Percentiles rank a stretch among this genome's conserved stretches.
Evolutionary conservation across 768 basidiomycete species (phyloP).

Genomic region (Suillus lakei): DNA sequence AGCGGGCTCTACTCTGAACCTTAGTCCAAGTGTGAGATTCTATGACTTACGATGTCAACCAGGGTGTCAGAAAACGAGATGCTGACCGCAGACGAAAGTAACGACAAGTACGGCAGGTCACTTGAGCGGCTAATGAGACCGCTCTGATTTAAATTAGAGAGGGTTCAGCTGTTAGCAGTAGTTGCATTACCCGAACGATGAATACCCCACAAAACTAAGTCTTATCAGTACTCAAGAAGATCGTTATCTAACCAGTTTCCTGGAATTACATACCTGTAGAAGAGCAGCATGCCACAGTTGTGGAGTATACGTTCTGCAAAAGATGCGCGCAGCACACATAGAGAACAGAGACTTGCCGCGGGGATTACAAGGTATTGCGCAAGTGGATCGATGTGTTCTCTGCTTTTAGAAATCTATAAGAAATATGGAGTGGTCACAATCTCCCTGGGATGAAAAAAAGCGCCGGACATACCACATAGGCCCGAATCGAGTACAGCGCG

Average conservation of each 20-base stretch:
- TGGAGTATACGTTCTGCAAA: slow-evolving; percentile 23
- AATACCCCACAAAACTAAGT: slow-evolving; percentile 33
- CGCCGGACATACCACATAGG: slow-evolving; percentile 24
- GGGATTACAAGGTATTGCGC: slow-evolving; percentile 30
- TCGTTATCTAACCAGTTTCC: not conserved
- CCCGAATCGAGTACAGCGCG: slow-evolving; percentile 18
- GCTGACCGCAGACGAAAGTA: slow-evolving; percentile 25
- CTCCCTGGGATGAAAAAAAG: slow-evolving; percentile 4
- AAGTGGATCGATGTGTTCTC: slow-evolving; percentile 24
- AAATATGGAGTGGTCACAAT: slow-evolving; percentile 3
- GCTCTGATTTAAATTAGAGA: slow-evolving; percentile 11
- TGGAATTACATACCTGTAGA: slow-evolving; percentile 35
- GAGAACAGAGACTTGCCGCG: slow-evolving; percentile 23
- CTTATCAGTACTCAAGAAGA: not conserved
- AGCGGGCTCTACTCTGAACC: not conserved
- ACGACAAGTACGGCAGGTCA: slow-evolving; percentile 12
- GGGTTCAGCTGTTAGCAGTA: not conserved
- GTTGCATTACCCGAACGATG: slow-evolving; percentile 29
- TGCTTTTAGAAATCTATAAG: slow-evolving; percentile 24
- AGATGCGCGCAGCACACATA: slow-evolving; percentile 23
- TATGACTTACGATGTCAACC: slow-evolving; percentile 28
- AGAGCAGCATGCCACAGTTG: slow-evolving; percentile 35
- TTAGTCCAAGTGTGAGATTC: slow-evolving; percentile 4
- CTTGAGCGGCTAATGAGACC: slow-evolving; percentile 19
- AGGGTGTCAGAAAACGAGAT: slow-evolving; percentile 24